A percentile compares a stretch with the other conserved stretches of the same genome.
These are phyloP conservation scores for Cytospora chrysosperma DNA, from an alignment of 2,329 filamentous ascomycete genomes.

Conservation along the genomic window DNA sequence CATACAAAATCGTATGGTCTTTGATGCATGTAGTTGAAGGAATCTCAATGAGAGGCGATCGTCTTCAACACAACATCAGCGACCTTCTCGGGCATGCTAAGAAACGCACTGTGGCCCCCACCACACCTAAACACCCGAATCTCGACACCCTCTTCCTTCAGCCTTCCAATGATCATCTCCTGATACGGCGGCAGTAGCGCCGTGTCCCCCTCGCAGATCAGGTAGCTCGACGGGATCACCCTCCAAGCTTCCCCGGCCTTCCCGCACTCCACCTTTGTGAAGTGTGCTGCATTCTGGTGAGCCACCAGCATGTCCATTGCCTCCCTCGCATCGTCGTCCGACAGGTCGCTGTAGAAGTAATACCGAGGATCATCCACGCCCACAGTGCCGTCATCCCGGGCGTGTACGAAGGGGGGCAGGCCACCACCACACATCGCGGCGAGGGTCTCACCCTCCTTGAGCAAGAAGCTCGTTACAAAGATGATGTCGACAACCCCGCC, in stretches of 20 bases:
- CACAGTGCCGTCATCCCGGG: conserved; percentile 6
- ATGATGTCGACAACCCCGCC: conserved; percentile 10
- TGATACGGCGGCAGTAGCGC: conserved; percentile 7
- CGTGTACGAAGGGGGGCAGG: conserved; percentile 4
- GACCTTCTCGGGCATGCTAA: conserved; percentile 11
- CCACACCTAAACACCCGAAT: conserved; percentile 7
- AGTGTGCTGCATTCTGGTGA: conserved; percentile 4
- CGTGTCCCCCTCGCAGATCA: conserved; percentile 15
- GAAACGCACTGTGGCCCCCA: conserved; percentile 10
- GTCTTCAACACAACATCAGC: conserved; percentile 2
- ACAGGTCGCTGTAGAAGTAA: conserved; percentile 15
- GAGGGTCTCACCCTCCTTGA: conserved; percentile 11
- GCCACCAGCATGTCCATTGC: conserved; percentile 9
- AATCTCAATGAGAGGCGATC: neutral
- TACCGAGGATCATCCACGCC: conserved; percentile 11
- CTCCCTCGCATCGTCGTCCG: conserved; percentile 3
- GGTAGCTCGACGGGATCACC: conserved; percentile 16
- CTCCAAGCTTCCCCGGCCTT: conserved; percentile 13
- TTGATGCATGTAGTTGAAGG: neutral
- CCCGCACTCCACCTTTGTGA: neutral
- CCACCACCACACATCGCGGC: conserved; percentile 8
- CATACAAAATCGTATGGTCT: neutral
- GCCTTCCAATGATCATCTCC: conserved; percentile 10
- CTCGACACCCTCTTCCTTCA: conserved; percentile 7
- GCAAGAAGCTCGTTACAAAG: conserved; percentile 2